These are phyloP conservation scores for Pythium scleroteichum DNA, from an alignment of 352 stramenopile species.

Conservation along the genomic window DNA sequence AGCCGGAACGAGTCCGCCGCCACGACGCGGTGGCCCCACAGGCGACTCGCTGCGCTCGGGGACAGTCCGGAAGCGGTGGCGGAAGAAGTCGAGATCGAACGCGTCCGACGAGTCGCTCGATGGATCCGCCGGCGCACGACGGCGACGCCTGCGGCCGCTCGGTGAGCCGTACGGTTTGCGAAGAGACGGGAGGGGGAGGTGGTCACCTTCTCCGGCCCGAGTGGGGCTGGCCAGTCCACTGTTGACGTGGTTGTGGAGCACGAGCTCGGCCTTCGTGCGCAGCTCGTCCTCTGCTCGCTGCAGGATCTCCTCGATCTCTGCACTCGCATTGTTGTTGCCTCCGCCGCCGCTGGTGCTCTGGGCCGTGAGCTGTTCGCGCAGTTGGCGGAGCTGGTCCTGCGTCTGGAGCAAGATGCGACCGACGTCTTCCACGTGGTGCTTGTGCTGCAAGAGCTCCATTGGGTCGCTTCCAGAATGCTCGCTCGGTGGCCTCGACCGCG, in stretches of 20 bases:
- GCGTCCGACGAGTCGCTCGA: conserved; percentile 1
- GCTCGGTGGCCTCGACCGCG: neutral
- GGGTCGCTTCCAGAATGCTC: too few species aligned
- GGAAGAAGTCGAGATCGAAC: conserved; percentile 24
- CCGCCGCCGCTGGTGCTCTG: neutral
- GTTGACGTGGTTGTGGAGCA: conserved; percentile 71
- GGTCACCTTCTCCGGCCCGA: conserved; percentile 14
- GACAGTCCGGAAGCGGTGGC: conserved; percentile 22
- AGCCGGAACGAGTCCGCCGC: conserved; percentile 13
- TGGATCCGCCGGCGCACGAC: conserved; percentile 1
- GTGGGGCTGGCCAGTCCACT: conserved; percentile 33
- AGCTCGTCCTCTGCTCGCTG: conserved; percentile 69
- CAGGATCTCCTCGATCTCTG: conserved; percentile 67
- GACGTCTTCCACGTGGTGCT: conserved; percentile 83
- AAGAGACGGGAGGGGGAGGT: conserved; percentile 15
- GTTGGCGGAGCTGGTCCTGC: conserved; percentile 73
- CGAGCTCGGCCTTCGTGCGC: conserved; percentile 77
- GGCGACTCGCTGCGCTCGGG: conserved; percentile 2
- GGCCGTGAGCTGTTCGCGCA: conserved; percentile 69
- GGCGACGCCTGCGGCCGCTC: neutral
- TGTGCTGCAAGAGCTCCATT: conserved; percentile 80
- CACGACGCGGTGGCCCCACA: conserved; percentile 8
- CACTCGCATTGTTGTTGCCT: conserved; percentile 32
- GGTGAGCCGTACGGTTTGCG: conserved; percentile 8
- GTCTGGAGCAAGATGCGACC: conserved; percentile 79